Base-by-base conservation (phyloP, 106 monocot species). In the Hemerocallis citrina region DNA sequence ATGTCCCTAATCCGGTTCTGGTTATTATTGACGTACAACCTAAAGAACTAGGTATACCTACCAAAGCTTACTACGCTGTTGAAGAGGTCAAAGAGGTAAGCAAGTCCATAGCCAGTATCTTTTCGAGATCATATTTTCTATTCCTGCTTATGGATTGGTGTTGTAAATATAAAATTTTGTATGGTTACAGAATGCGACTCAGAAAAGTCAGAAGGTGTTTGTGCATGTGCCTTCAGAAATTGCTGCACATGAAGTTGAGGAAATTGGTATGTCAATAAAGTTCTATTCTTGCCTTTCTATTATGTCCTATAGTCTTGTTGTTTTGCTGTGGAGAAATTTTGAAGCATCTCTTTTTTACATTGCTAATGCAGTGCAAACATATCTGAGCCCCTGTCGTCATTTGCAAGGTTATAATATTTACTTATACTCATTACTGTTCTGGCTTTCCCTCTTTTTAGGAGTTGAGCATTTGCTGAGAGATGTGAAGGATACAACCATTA, bases 201-300 rank as follows among this genome's bases (percentile, higher is more conserved):
- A 61, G 61, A 61, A 61, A 61, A 61, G 61, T 30, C 61, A 61
- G 43, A 98, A 88, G 74, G 82, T 98, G 11, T 98, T 98, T 82
- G 88, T 98, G 23, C 98, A 98, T 43, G 61, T 98, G 24, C 88
- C 82, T 70, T 92, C 98, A 46, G 92, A 98, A 82, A 98, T 98
- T 77, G 98, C 98, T 76, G 98, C 98, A 25, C 98, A 98, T 78
- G 98, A 98, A 75, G 98, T 98, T 58, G 98, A 98, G 61, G 98
- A 98, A 78, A 98, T 98, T 55, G 98, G 98, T 98, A 79, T 33
- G 61, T 11, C 38, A 35, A 35, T 46, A 60, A 39, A 38, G 31
- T n/a, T n/a, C 15, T 29, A n/a, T 54, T 54, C 57, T 20, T 20
- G 17, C 57, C 21, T 57, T 25, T 20, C 1, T 57, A 8, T 13